Evolutionary conservation across 345 rosid genomes (phyloP).

Genomic region (Salix udensis): DNA sequence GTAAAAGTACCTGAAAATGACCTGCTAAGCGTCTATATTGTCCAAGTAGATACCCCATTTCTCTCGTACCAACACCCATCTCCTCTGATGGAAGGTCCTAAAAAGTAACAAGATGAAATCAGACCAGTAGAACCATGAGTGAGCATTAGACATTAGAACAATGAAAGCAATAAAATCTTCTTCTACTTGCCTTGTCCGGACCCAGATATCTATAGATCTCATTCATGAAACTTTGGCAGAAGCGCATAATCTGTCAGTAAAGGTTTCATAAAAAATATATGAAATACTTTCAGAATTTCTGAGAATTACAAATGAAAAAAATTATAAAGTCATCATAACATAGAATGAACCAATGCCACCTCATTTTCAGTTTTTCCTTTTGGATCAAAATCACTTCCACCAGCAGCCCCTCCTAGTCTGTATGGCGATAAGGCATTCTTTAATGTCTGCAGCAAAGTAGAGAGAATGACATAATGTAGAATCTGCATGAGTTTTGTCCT

Average conservation of each 20-base stretch:
- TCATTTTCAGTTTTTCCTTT: constrained; percentile 97
- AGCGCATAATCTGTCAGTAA: constrained; percentile 81
- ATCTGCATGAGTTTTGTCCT: background rate
- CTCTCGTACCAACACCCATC: constrained; percentile 96
- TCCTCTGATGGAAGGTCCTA: constrained; percentile 99
- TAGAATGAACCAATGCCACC: constrained; percentile 40
- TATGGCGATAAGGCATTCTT: constrained; percentile 92
- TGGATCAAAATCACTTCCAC: constrained; percentile 99
- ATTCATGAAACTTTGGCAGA: constrained; percentile 98
- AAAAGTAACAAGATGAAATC: constrained; percentile 7
- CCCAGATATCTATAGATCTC: constrained; percentile 88
- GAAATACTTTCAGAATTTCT: constrained; percentile 21
- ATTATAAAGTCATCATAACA: background rate
- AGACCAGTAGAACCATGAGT: background rate
- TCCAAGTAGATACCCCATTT: constrained; percentile 98
- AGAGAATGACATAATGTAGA: background rate
- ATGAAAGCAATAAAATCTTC: background rate
- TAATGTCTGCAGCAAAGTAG: constrained; percentile 54
- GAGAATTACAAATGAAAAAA: constrained; percentile 12
- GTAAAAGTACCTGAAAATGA: constrained; percentile 76
- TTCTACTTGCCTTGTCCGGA: constrained; percentile 71
- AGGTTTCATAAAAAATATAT: constrained; percentile 26
- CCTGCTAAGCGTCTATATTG: constrained; percentile 94
- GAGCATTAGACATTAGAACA: constrained; percentile 10
- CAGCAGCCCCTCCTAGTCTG: constrained; percentile 98